These are phyloP conservation scores for Geranium incanum DNA, from an alignment of 441 rosid species.

Conservation along the genomic window DNA sequence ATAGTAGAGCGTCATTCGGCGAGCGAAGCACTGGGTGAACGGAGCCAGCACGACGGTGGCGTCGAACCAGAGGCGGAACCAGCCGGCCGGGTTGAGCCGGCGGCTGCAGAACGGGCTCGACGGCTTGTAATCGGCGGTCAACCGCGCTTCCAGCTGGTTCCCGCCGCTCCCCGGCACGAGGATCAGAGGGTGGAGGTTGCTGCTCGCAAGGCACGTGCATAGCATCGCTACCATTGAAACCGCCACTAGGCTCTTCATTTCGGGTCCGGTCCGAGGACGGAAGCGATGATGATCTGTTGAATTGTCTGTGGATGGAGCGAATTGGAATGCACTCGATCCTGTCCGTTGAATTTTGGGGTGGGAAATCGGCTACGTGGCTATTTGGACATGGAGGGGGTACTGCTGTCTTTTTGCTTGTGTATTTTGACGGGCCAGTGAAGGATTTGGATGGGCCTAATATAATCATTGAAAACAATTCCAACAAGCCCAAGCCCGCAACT, in stretches of 20 bases:
- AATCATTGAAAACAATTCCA: too few species aligned
- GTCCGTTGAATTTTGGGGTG: too few species aligned
- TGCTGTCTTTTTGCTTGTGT: too few species aligned
- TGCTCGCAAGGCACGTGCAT: constrained; percentile 31
- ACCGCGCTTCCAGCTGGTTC: constrained; percentile 72
- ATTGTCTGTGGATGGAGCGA: too few species aligned
- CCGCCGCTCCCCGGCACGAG: constrained; percentile 82
- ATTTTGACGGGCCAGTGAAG: too few species aligned
- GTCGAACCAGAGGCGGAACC: constrained; percentile 93
- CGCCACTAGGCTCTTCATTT: constrained; percentile 25
- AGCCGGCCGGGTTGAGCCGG: constrained; percentile 51
- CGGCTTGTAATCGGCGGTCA: constrained; percentile 49
- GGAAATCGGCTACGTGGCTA: too few species aligned
- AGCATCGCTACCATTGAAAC: constrained; percentile 26
- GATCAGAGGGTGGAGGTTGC: constrained; percentile 54
- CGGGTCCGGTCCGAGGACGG: background rate
- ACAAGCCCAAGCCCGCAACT: too few species aligned
- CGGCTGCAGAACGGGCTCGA: constrained; percentile 44
- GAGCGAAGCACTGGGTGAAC: constrained; percentile 64
- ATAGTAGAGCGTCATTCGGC: constrained; percentile 66
- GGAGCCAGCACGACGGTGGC: constrained; percentile 53
- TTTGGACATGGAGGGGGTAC: too few species aligned
- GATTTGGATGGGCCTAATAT: too few species aligned
- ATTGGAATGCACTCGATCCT: too few species aligned
- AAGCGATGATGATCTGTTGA: too few species aligned